Conservation (phyloP, 441 rosid genomes). For the Pelargonium australe region DNA sequence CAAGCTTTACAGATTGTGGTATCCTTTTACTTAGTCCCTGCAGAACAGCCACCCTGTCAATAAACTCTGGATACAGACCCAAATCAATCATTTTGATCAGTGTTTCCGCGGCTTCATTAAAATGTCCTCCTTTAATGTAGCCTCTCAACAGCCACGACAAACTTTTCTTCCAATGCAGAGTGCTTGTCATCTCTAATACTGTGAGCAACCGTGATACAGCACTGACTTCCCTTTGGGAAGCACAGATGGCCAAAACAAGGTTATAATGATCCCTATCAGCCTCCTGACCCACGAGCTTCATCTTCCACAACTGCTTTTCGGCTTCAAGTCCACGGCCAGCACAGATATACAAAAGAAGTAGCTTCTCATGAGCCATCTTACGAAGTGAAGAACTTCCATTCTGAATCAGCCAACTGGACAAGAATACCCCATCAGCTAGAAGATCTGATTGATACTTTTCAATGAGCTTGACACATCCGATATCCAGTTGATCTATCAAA, state of each 20-base stretch:
- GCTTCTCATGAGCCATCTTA: conserved; percentile 73
- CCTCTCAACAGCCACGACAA: conserved; percentile 81
- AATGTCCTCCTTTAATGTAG: conserved; percentile 74
- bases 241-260: conserved; percentile 79
- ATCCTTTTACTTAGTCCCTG: conserved; percentile 73
- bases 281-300: conserved; percentile 75
- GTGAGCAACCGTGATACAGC: conserved; percentile 59
- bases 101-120: conserved; percentile 64
- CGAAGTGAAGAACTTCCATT: conserved; percentile 48
- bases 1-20: conserved; percentile 47
- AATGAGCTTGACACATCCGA: conserved; percentile 38
- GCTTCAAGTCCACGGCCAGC: conserved; percentile 77
- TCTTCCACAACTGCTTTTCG: conserved; percentile 82
- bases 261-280: conserved; percentile 73
- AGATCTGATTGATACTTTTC: conserved; percentile 66
- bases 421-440: conserved; percentile 47
- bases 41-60: conserved; percentile 79
- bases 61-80: conserved; percentile 66
- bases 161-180: conserved; percentile 51
- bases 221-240: conserved; percentile 56
- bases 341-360: conserved; percentile 78
- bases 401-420: conserved; percentile 64
- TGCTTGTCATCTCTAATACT: conserved; percentile 40
- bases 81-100: conserved; percentile 60
- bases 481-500: conserved; percentile 49